Conservation (phyloP, 805 yeast genomes). For the Candida pseudofarinosa region DNA sequence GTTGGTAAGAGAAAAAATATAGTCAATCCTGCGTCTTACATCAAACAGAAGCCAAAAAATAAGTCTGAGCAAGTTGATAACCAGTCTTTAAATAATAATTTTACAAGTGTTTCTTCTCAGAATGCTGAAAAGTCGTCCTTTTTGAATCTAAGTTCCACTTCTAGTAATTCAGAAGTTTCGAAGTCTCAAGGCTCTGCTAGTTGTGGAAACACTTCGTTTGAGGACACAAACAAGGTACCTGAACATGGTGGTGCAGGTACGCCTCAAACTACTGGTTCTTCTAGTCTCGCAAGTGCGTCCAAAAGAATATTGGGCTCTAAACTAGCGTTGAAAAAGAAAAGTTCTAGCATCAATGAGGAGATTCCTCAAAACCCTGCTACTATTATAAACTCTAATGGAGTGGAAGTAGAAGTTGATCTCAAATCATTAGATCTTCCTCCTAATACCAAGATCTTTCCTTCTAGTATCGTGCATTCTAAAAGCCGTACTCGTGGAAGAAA, state of each 20-base stretch:
- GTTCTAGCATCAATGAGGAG: neutral
- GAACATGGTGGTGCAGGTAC: neutral
- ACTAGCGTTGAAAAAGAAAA: constrained; percentile 29
- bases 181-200: constrained; percentile 2
- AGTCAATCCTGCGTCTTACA: constrained; percentile 17
- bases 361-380: constrained; percentile 8
- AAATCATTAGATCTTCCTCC: constrained; percentile 38
- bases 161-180: constrained; percentile 3
- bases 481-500: constrained; percentile 57
- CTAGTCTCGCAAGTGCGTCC: constrained; percentile 30
- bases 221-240: neutral
- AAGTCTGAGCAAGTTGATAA: constrained; percentile 15
- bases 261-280: constrained; percentile 2
- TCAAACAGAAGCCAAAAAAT: constrained; percentile 21
- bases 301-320: constrained; percentile 39
- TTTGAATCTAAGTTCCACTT: constrained; percentile 3
- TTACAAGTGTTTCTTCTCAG: constrained; percentile 7
- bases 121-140: constrained; percentile 15
- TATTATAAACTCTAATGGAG: constrained; percentile 21
- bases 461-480: constrained; percentile 27
- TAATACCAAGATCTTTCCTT: constrained; percentile 33
- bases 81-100: constrained; percentile 3
- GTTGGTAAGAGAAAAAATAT: constrained; percentile 38
- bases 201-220: neutral
- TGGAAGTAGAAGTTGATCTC: constrained; percentile 38